These are phyloP conservation scores for Leucoagaricus sp. DNA, from an alignment of 1,284 basidiomycete genomes.

Conservation along the genomic window DNA sequence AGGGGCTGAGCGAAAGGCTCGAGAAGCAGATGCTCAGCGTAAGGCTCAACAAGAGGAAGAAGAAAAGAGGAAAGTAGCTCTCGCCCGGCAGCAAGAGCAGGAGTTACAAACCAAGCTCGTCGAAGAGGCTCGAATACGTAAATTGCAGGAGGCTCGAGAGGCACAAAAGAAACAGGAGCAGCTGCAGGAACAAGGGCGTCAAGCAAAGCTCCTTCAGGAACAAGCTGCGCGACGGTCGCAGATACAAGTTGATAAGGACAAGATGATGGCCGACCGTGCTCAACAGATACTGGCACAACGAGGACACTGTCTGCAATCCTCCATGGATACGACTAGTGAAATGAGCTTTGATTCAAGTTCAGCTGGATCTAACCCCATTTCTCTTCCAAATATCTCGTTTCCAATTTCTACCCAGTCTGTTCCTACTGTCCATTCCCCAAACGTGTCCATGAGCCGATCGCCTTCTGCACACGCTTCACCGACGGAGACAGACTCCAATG, in stretches of 20 bases:
- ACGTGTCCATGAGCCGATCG: too few species aligned
- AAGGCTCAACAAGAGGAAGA: constrained; percentile 63
- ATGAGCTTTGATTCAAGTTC: constrained; percentile 6
- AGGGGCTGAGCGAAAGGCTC: constrained; percentile 53
- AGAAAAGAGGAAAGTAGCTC: constrained; percentile 42
- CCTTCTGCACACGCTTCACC: too few species aligned
- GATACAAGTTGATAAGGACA: constrained; percentile 8
- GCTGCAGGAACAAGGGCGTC: not conserved
- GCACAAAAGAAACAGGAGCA: constrained; percentile 11
- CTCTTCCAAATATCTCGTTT: not conserved
- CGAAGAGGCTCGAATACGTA: constrained; percentile 2
- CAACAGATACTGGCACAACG: constrained; percentile 10
- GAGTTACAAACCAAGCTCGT: not conserved
- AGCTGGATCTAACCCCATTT: not conserved
- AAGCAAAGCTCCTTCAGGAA: constrained; percentile 5
- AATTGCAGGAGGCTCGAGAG: not conserved
- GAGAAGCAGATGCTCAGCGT: not conserved
- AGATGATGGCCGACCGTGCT: constrained; percentile 4
- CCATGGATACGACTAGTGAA: not conserved
- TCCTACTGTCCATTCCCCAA: too few species aligned
- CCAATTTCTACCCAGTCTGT: not conserved
- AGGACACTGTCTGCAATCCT: not conserved
- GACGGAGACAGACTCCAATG: too few species aligned
- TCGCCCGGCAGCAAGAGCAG: not conserved
- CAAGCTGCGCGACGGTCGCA: constrained; percentile 7